Conservation (phyloP, 73 alveolate species). For the Paramecium primaurelia region DNA sequence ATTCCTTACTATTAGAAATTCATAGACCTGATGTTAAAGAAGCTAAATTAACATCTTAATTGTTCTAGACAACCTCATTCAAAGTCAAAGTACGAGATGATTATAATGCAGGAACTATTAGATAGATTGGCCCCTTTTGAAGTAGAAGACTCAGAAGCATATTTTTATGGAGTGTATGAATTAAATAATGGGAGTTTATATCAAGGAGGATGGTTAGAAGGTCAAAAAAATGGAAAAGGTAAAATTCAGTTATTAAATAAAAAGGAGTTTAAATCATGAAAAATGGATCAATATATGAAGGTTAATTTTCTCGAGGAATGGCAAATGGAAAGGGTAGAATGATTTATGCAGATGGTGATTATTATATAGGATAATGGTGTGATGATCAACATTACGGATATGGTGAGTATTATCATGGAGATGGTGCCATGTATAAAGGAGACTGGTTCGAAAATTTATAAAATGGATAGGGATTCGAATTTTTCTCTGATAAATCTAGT, state of each 20-base stretch:
- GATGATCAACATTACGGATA: slow-evolving; percentile 66
- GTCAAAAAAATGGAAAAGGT: slow-evolving; percentile 68
- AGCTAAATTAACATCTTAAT: background rate
- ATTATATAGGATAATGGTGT: slow-evolving; percentile 79
- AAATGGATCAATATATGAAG: slow-evolving; percentile 55
- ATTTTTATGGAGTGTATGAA: slow-evolving; percentile 42
- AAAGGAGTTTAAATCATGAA: slow-evolving; percentile 59
- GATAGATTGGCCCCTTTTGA: background rate
- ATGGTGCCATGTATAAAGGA: slow-evolving; percentile 64
- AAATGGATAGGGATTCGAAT: slow-evolving; percentile 62
- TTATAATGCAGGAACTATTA: slow-evolving; percentile 5
- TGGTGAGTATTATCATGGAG: slow-evolving; percentile 61
- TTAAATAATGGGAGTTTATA: slow-evolving; percentile 62
- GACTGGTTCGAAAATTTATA: slow-evolving; percentile 65
- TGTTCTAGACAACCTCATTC: background rate
- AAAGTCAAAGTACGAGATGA: background rate
- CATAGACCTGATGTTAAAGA: slow-evolving; percentile 14
- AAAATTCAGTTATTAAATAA: slow-evolving; percentile 25
- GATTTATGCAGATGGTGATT: slow-evolving; percentile 75
- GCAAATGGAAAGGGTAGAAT: slow-evolving; percentile 88
- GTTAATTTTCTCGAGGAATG: slow-evolving; percentile 60
- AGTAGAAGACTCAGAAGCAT: slow-evolving; percentile 29
- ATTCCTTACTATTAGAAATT: background rate
- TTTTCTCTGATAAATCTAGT: slow-evolving; percentile 52
- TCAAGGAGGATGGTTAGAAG: slow-evolving; percentile 63